phyloP scores from a whole-genome alignment of 345 rosid genomes.

The Physaria fendleri region DNA sequence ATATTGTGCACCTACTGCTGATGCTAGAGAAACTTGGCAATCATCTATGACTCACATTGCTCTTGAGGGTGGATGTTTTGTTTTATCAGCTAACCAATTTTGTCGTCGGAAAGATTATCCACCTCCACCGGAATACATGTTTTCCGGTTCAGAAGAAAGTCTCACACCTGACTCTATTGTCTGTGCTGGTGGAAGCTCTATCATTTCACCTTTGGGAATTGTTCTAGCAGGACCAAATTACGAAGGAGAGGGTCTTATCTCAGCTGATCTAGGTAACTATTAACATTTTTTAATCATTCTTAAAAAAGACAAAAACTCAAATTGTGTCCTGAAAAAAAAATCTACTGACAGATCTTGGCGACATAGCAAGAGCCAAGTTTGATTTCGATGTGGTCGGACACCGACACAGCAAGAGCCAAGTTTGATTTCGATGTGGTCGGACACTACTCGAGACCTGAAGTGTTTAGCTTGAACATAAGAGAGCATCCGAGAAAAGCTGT shows the following conservation, averaged over 20 bases:
- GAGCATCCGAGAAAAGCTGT: conserved; percentile 74
- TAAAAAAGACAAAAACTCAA: neutral
- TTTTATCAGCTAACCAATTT: conserved; percentile 82
- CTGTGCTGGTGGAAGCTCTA: conserved; percentile 89
- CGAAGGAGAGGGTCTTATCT: conserved; percentile 74
- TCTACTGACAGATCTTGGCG: conserved; percentile 70
- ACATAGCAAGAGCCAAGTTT: conserved; percentile 77
- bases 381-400: conserved; percentile 96
- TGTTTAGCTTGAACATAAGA: conserved; percentile 72
- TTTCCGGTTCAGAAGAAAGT: conserved; percentile 57
- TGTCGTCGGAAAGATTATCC: conserved; percentile 88
- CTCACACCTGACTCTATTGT: conserved; percentile 70
- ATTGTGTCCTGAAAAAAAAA: neutral
- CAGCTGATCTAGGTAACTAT: conserved; percentile 79
- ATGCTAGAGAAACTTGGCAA: conserved; percentile 74
- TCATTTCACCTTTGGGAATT: conserved; percentile 77
- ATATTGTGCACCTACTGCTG: conserved; percentile 97
- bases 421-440: conserved; percentile 95
- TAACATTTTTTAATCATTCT: neutral
- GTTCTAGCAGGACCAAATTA: conserved; percentile 90
- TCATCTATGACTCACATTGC: conserved; percentile 94
- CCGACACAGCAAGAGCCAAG: too few species aligned
- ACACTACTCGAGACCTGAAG: conserved; percentile 90
- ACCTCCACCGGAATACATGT: conserved; percentile 75
- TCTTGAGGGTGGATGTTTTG: conserved; percentile 94